Evolutionary conservation across 768 basidiomycete species (phyloP), one percentile per base, ranked within the genome.

Genomic region (Lyophyllum semitale): DNA sequence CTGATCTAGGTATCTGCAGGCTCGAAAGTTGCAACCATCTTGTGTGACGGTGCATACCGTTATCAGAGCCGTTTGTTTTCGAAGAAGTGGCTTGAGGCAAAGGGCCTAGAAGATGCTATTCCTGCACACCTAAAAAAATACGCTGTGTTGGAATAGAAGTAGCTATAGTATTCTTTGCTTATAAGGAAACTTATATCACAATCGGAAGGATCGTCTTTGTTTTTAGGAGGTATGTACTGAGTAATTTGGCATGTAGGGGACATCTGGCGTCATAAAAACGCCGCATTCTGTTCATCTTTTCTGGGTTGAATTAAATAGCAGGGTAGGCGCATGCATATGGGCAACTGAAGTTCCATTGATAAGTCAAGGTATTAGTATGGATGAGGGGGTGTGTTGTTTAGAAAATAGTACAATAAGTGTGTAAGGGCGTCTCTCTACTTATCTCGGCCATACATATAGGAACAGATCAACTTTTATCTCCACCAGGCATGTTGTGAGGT

Each of bases 61-160:
- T 97, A 99, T 67, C 97, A 98, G 74, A 95, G 92, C 57, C 83
- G 97, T 11, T 75, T 99, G 32, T 99, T 99, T 76, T 97, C 95
- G 15, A 90, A 90, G 69, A 83, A 84, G 62, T 99, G 97, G 97
- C 74, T 99, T 44, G 77, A 85, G 66, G 76, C 81, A 32, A 98
- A 98, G 68, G 86, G 81, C 0, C 75, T 99, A 47, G 79, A 82
- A 38, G 76, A 81, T 30, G 86, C 88, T 22, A 92, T 99, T 65
- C 95, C 97, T 1, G 77, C 83, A 44, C 81, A 91, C 59, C 70
- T 98, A 58, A 88, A 85, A 71, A 96, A 96, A 68, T 98, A 99
- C 66, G 83, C 86, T 57, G 92, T 98, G 30, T 72, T 99, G 58
- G 86, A 90, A 59, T 93, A 77, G 66, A 47, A 22, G 22, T n/a